Evolutionary conservation across 352 stramenopile genomes (phyloP), one percentile per base, ranked within the genome.

Genomic region (Phytophthora brassicae): DNA sequence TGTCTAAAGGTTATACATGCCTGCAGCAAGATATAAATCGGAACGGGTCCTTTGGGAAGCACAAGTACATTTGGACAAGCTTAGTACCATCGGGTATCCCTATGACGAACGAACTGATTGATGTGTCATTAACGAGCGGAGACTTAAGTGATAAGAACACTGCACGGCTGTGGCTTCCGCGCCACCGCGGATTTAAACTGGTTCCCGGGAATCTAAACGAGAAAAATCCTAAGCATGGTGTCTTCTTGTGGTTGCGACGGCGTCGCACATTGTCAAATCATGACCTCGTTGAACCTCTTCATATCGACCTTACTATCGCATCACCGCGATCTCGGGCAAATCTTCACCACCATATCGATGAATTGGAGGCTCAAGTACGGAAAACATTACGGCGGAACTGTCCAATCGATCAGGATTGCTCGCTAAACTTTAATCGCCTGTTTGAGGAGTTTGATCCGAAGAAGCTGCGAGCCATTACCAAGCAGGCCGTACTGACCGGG

Each of bases 371-470:
- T 4, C 84, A 94, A 72, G 74, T 94, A 16, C 79, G 84, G 7
- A 77, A 77, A 67, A 89, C 74, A 8, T 45, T 94, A 17, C 71
- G 84, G 28, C 60, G 84, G 26, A 89, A 86, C n/a, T 94, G 81
- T 23, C 82, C 84, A 0, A 77, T 83, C 12, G 84, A 94, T 45
- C 82, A 91, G 63, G 84, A 92, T 41, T 83, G 81, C 24, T 74
- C 82, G 1, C 62, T 94, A 11, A 94, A 91, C 39, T 90, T 94
- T 31, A 68, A 60, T 36, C 73, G 80, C 7, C 59, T 94, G 2
- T 94, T 92, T 52, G 79, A 94, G 20, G 80, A 86, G 33, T 90
- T 94, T 48, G 84, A 92, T 50, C 54, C 61, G 24, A 94, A 92
- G 60, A 92, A 91, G 42, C 59, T 64, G 13, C 68, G 79, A 28